Evolutionary conservation across 352 stramenopile genomes (phyloP), one percentile per base, ranked within the genome.

Genomic region (Globisporangium spiculum): DNA sequence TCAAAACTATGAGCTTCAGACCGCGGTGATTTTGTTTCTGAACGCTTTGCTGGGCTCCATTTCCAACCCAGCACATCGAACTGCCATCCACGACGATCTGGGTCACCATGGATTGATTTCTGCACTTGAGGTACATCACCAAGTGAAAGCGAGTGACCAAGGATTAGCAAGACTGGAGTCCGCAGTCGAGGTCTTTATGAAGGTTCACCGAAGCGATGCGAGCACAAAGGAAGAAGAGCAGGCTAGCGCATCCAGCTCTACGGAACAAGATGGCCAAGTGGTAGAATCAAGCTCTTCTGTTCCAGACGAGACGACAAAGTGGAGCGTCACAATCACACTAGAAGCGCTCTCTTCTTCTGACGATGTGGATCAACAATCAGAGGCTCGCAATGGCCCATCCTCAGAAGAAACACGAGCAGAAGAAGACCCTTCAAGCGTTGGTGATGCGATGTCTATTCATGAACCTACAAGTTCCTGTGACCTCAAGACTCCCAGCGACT

Each of bases 81-180:
- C 66, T 1, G 68, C 63, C 8, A 78, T 90, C n/a, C 78, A 72
- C 7, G 75, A 87, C 32, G 80, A 88, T 41, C 63, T 92, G 26
- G 70, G 68, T 4, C 63, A 68, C 22, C 38, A 63, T 12, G 71
- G 80, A 14, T 74, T 89, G 4, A 41, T 83, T 2, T 56, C 50
- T 4, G n/a, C 74, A 10, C 59, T 89, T 2, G 73, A 88, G 30
- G 62, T 50, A 16, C 27, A 75, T 71, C 20, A 32, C 6, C 70
- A 38, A 67, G 38, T 44, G 4, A 58, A 67, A 24, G 30, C 26
- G 14, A 46, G 50, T 26, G 6, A 27, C 18, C n/a, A 48, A 6
- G 8, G 22, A 48, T 26, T 16, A n/a, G 18, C 12, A 8, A 16
- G 38, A 8, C 48, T 70, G 0, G 27, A 14, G 12, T 27, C 24